phyloP scores from a whole-genome alignment of 1,139 yeast species.

The Geotrichum cucujoidarum region DNA sequence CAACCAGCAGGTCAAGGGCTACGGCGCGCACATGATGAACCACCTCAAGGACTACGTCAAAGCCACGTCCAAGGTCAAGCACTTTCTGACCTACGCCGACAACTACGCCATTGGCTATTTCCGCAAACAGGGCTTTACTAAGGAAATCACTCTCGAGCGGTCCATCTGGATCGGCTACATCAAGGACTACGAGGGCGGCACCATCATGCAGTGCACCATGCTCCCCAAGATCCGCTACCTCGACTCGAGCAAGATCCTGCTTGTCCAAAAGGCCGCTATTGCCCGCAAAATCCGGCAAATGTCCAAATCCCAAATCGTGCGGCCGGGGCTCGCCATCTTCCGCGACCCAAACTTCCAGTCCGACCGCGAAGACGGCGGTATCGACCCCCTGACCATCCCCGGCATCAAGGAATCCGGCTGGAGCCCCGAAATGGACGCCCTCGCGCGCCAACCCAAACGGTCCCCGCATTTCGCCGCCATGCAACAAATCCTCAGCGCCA shows the following conservation, averaged over 20 bases:
- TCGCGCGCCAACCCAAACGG: slow-evolving; percentile 91
- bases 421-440: slow-evolving; percentile 97
- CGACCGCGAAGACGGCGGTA: slow-evolving; percentile 39
- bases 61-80: slow-evolving; percentile 67
- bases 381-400: slow-evolving; percentile 76
- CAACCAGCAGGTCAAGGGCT: slow-evolving; percentile 95
- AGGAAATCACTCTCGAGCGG: slow-evolving; percentile 81
- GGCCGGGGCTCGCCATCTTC: slow-evolving; percentile 77
- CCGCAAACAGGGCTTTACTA: slow-evolving; percentile 96
- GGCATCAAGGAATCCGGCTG: slow-evolving; percentile 92
- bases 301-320: slow-evolving; percentile 71
- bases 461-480: slow-evolving; percentile 93
- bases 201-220: slow-evolving; percentile 96
- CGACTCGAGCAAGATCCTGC: slow-evolving; percentile 78
- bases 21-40: slow-evolving; percentile 98
- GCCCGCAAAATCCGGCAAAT: slow-evolving; percentile 75
- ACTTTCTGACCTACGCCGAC: slow-evolving; percentile 94
- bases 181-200: slow-evolving; percentile 98
- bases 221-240: slow-evolving; percentile 80
- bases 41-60: slow-evolving; percentile 93
- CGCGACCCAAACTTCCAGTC: slow-evolving; percentile 33
- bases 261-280: slow-evolving; percentile 87
- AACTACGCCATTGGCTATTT: slow-evolving; percentile 98
- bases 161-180: slow-evolving; percentile 97
- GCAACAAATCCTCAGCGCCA: slow-evolving; percentile 80